Evolutionary conservation across 73 alveolate species (phyloP), one percentile per base, ranked within the genome.

Genomic region (Symbiodinium pilosum): DNA sequence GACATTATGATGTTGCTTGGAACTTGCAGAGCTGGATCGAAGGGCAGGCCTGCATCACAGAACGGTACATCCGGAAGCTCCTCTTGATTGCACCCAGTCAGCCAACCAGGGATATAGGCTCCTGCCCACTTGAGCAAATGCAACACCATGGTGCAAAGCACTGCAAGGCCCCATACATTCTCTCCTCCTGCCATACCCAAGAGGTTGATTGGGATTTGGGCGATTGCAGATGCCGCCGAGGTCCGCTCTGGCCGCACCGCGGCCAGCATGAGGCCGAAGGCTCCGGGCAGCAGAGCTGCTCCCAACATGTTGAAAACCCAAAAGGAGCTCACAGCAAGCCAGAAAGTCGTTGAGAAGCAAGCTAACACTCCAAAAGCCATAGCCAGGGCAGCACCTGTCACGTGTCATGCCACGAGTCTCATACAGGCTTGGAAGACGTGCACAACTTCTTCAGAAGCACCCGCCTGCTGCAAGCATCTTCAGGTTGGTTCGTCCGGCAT

Each of bases 121-220:
- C 97, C 97, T 91, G 41, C 11, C 43, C 5, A 1, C 38, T 0
- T 26, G 34, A 81, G 4, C 54, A 81, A n/a, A n/a, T n/a, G n/a
- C n/a, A n/a, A n/a, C 6, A 34, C 34, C 84, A 69, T 77, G 47
- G 12, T 77, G 54, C 38, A 34, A 75, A 4, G 47, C 16, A 30
- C 32, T 34, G 28, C 85, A 28, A 6, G 44, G 83, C 83, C n/a
- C 4, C 83, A 20, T 26, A 59, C 38, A 47, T 47, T 14, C 59
- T 34, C 42, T 28, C 97, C 97, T 18, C 97, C 97, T 0, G 97
- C 97, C 97, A 91, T 91, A 1, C 97, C 97, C 88, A 91, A n/a
- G 21, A 91, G 52, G 64, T 91, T 91, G 97, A 91, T 91, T 41
- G 97, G 97, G 34, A 91, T 68, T 54, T 73, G 85, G 21, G 97